A percentile compares a stretch with the other conserved stretches of the same genome.
Evolutionary conservation across 2,329 filamentous ascomycete genomes (phyloP).

Genomic region (Aspergillus thermomutatus): DNA sequence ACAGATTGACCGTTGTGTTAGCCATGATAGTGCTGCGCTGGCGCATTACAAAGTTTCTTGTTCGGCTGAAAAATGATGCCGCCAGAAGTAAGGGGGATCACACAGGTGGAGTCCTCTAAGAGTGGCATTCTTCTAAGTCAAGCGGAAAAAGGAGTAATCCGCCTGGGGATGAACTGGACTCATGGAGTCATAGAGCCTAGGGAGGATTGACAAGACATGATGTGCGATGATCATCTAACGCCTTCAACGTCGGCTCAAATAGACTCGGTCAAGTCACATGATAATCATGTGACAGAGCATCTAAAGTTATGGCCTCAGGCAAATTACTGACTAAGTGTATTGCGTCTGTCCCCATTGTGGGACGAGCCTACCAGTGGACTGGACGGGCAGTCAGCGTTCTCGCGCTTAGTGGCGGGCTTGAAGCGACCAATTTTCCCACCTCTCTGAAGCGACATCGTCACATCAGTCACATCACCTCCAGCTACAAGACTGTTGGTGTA

Average conservation of each 20-base stretch:
- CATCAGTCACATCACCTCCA: neutral
- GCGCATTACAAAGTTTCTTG: neutral
- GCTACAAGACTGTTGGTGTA: neutral
- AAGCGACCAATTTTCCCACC: neutral
- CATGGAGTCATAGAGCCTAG: neutral
- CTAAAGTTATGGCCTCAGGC: too few relatives aligned
- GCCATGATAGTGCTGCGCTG: neutral
- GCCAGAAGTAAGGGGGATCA: neutral
- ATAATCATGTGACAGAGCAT: too few relatives aligned
- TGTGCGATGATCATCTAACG: neutral
- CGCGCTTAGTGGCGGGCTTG: neutral
- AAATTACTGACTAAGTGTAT: too few relatives aligned
- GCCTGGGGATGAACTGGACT: too few relatives aligned
- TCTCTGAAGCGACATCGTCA: neutral
- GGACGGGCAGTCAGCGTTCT: too few relatives aligned
- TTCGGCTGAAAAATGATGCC: neutral
- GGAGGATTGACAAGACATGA: neutral
- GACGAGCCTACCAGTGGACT: too few relatives aligned
- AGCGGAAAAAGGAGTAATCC: neutral
- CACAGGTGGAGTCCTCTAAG: neutral
- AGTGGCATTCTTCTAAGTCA: neutral
- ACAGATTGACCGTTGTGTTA: neutral
- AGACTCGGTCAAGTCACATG: too few relatives aligned
- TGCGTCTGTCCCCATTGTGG: too few relatives aligned
- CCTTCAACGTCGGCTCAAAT: neutral